Base-by-base conservation (phyloP, 768 basidiomycete genomes). In the Pleurotus eryngii region DNA sequence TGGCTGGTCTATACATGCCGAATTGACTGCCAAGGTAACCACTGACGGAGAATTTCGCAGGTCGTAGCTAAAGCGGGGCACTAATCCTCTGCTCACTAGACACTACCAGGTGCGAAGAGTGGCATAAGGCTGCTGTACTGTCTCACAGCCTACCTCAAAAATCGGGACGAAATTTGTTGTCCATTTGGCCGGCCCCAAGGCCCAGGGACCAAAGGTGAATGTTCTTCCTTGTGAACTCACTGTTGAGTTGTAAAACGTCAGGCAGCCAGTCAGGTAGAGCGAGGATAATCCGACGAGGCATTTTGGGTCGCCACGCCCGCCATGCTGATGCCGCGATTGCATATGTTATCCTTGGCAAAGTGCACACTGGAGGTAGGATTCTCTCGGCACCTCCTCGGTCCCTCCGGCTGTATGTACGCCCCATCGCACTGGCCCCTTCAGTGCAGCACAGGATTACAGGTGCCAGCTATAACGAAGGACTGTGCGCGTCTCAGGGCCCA, bases 351-450 rank as follows among this genome's bases (percentile, higher is more conserved):
- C 38, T 35, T 18, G 39, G 22, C 51, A 39, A 3, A 7, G 18
- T 17, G 8, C 50, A 39, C 22, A 37, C 18, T 37, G 40, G n/a
- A 37, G 9, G 24, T 22, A 51, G 18, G 11, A 49, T 37, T 51
- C 27, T 51, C 49, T 54, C 51, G 51, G 51, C 8, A 20, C 37
- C 51, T 54, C 39, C 22, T 54, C 51, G 51, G 51, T 42, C 18
- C 20, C 17, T 54, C 15, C 18, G 1, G 20, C 42, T 20, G 18
- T 35, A 35, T 35, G 30, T 35, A 35, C 30, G 30, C 11, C 30
- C 30, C 11, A 35, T 35, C 30, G 30, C 30, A 35, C 30, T 35
- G 30, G 30, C 7, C 30, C 11, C 30, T 11, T 35, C 9, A 11
- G 30, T 35, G 30, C 11, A 35, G 11, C 30, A 4, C 30, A 11